phyloP scores from a whole-genome alignment of 2,329 filamentous ascomycete species.

The Talaromyces sp. region DNA sequence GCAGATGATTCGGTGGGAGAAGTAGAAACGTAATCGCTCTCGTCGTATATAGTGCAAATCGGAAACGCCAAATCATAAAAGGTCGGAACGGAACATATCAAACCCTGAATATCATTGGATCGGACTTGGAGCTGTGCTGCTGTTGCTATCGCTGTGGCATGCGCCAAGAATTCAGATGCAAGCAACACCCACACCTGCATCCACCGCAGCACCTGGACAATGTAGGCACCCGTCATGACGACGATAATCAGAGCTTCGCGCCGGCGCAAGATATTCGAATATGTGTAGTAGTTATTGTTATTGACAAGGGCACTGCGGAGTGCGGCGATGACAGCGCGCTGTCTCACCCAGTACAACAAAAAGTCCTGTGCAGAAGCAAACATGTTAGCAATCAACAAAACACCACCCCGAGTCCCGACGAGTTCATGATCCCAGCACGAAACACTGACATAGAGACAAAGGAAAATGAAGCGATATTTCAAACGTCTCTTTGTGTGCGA shows the following conservation, averaged over 20 bases:
- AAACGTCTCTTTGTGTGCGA: background rate
- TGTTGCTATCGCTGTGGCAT: background rate
- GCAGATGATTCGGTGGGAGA: background rate
- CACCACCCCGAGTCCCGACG: background rate
- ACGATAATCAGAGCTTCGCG: conserved; percentile 6
- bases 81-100: conserved; percentile 2
- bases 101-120: background rate
- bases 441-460: background rate
- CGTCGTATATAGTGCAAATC: conserved; percentile 14
- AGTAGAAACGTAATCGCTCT: background rate
- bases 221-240: conserved; percentile 9
- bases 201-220: conserved; percentile 15
- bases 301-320: conserved; percentile 10
- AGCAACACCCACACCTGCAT: conserved; percentile 19
- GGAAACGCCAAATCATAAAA: conserved; percentile 4
- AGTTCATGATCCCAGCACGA: background rate
- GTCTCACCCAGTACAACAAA: conserved; percentile 15
- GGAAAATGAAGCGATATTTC: background rate
- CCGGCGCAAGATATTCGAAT: conserved; percentile 8
- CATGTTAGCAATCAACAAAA: conserved; percentile 10
- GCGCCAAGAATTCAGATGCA: conserved; percentile 14
- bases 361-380: conserved; percentile 13
- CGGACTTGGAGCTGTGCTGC: background rate
- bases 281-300: background rate
- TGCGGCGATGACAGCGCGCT: conserved; percentile 17